These are phyloP conservation scores for Plectranthus barbatus DNA, from an alignment of 257 asterid genomes.

Conservation along the genomic window DNA sequence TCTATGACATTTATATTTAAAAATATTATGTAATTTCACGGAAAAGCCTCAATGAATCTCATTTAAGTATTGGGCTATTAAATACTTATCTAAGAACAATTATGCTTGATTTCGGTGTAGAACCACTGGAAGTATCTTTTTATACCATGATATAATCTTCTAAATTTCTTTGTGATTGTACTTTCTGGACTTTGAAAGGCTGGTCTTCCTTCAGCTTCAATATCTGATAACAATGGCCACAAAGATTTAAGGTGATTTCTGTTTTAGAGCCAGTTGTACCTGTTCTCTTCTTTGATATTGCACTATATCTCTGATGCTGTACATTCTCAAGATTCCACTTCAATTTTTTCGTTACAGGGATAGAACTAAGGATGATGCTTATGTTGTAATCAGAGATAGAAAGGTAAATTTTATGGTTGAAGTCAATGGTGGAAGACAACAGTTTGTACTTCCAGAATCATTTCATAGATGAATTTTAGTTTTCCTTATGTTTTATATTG, in stretches of 20 bases:
- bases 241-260: conserved; percentile 48
- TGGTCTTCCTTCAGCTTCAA: conserved; percentile 27
- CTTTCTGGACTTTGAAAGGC: conserved; percentile 26
- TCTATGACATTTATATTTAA: neutral
- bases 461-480: neutral
- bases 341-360: conserved; percentile 28
- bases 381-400: conserved; percentile 52
- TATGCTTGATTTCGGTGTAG: neutral
- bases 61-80: neutral
- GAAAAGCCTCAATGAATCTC: neutral
- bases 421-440: neutral
- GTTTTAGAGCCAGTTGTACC: neutral
- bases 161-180: neutral
- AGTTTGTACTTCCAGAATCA: neutral
- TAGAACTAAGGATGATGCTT: conserved; percentile 49
- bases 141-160: neutral
- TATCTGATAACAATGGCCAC: conserved; percentile 48
- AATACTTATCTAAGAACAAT: neutral
- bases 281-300: neutral
- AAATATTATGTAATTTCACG: neutral
- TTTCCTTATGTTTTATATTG: neutral
- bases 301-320: neutral
- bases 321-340: conserved; percentile 9
- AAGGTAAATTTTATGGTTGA: conserved; percentile 37
- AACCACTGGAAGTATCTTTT: neutral